Evolutionary conservation across 2,329 filamentous ascomycete species (phyloP).

Genomic region (Cryphonectria nitschkei): DNA sequence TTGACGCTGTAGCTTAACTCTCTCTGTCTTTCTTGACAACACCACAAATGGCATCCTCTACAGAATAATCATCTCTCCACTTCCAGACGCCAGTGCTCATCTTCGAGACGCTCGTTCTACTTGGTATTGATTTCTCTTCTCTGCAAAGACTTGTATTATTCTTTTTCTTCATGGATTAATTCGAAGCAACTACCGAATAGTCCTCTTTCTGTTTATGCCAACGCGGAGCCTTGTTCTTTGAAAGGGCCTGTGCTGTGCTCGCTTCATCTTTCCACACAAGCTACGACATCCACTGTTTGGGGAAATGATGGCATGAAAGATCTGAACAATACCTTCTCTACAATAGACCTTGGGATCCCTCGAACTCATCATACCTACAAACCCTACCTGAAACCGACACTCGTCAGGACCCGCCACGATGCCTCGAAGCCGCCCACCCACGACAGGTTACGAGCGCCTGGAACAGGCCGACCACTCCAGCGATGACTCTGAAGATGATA

Average conservation of each 20-base stretch:
- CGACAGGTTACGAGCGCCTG: constrained; percentile 83
- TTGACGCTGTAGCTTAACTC: constrained; percentile 1
- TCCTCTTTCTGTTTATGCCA: not conserved
- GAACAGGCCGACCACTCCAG: constrained; percentile 79
- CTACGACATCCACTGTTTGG: not conserved
- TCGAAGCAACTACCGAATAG: constrained; percentile 12
- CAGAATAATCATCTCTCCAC: not conserved
- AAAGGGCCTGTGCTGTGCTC: constrained; percentile 15
- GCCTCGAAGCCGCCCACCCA: constrained; percentile 70
- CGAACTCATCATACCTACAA: not conserved
- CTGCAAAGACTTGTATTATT: not conserved
- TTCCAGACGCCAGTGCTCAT: not conserved
- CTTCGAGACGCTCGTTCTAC: constrained; percentile 18
- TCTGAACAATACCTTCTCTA: not conserved
- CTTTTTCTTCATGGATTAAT: not conserved
- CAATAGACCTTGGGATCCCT: not conserved
- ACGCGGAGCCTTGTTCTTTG: not conserved
- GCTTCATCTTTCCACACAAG: not conserved
- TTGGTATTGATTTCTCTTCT: not conserved
- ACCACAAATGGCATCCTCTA: constrained; percentile 4
- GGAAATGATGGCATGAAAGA: constrained; percentile 13
- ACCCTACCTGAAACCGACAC: not conserved
- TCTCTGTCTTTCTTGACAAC: not conserved
- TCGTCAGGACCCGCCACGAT: constrained; percentile 47
- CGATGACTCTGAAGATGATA: constrained; percentile 71